Percentiles rank a stretch among this genome's conserved stretches.
phyloP scores from a whole-genome alignment of 163 green algal species.

The Trebouxiophyceae sp. region DNA sequence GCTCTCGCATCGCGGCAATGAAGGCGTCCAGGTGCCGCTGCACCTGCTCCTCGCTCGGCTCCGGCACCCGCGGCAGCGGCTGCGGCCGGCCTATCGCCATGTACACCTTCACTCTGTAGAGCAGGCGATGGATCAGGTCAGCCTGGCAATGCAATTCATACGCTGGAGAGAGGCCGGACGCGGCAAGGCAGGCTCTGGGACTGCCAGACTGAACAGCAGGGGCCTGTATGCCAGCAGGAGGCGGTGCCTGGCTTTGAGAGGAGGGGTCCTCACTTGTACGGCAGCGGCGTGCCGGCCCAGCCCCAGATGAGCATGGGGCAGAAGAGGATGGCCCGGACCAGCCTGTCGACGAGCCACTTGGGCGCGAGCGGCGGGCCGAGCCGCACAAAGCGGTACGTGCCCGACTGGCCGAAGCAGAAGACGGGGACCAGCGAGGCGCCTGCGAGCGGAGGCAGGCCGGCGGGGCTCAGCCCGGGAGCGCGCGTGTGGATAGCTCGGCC shows the following conservation, averaged over 20 bases:
- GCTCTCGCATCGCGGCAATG: not conserved
- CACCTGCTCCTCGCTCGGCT: constrained; percentile 4
- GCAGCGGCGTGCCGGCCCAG: constrained; percentile 4
- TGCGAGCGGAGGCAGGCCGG: too few species aligned
- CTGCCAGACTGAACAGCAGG: not conserved
- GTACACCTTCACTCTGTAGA: not conserved
- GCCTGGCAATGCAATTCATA: too few species aligned
- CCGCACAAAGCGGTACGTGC: not conserved
- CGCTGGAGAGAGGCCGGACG: not conserved
- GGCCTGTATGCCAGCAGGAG: not conserved
- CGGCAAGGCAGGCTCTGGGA: not conserved
- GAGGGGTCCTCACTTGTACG: not conserved
- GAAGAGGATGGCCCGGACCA: constrained; percentile 6
- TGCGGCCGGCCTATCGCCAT: constrained; percentile 11
- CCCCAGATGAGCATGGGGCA: constrained; percentile 10
- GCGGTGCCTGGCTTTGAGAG: not conserved
- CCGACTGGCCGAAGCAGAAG: constrained; percentile 14
- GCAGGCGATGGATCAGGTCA: too few species aligned
- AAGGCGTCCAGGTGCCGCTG: constrained; percentile 1
- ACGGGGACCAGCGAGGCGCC: constrained; percentile 8
- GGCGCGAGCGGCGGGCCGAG: constrained; percentile 7
- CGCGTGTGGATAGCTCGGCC: too few species aligned
- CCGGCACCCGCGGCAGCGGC: not conserved
- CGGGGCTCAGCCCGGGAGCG: too few species aligned
- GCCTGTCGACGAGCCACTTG: not conserved